A percentile compares a stretch with the other conserved stretches of the same genome.
These are phyloP conservation scores for Ploettnerulaceae sp. DNA, from an alignment of 2,329 filamentous ascomycete genomes.

Conservation along the genomic window DNA sequence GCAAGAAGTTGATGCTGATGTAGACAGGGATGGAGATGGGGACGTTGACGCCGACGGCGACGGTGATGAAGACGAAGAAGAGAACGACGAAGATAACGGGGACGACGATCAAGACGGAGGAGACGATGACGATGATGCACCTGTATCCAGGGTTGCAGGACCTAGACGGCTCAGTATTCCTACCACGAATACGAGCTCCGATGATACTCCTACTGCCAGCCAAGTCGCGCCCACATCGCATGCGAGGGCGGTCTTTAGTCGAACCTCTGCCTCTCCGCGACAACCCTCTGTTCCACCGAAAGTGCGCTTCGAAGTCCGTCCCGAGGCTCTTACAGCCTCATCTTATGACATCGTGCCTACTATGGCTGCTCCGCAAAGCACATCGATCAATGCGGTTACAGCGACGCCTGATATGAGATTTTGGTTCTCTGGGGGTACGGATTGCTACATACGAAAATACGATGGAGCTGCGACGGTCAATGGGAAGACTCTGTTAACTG, in stretches of 20 bases:
- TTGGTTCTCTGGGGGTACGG: constrained; percentile 89
- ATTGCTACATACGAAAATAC: constrained; percentile 95
- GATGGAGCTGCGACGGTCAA: constrained; percentile 95
- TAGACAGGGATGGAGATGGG: constrained; percentile 32
- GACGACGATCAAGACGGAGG: constrained; percentile 46
- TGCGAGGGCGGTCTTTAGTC: constrained; percentile 25
- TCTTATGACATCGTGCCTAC: constrained; percentile 95
- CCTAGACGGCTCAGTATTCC: constrained; percentile 27
- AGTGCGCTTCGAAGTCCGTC: constrained; percentile 59
- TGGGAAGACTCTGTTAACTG: constrained; percentile 86
- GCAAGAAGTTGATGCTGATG: constrained; percentile 28
- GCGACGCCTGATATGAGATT: constrained; percentile 92
- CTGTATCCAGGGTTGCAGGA: constrained; percentile 30
- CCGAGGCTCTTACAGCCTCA: constrained; percentile 72
- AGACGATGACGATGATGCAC: constrained; percentile 38
- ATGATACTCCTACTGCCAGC: constrained; percentile 21
- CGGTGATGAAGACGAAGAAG: constrained; percentile 34
- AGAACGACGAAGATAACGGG: constrained; percentile 34
- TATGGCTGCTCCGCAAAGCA: constrained; percentile 92
- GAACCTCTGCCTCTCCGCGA: constrained; percentile 32
- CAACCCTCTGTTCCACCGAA: constrained; percentile 34
- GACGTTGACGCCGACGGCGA: constrained; percentile 34
- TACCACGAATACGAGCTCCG: constrained; percentile 29
- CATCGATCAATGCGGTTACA: constrained; percentile 88
- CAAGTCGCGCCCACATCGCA: constrained; percentile 30